phyloP scores from a whole-genome alignment of 805 yeast species.

The Kluyveromyces wickerhamii region DNA sequence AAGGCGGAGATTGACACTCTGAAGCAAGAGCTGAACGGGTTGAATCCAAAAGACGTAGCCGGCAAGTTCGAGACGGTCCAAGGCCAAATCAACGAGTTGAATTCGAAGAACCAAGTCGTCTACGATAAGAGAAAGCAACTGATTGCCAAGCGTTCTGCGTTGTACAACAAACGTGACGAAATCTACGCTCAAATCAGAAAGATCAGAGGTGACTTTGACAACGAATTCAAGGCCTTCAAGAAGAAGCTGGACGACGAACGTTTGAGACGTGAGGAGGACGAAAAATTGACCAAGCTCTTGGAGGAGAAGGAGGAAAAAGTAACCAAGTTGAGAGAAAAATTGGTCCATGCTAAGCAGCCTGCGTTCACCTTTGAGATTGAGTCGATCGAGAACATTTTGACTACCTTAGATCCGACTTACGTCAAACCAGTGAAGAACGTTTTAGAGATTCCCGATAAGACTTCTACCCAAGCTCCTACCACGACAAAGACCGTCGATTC shows the following conservation, averaged over 20 bases:
- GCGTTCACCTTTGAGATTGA: constrained; percentile 78
- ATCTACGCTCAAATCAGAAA: constrained; percentile 59
- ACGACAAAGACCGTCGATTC: constrained; percentile 56
- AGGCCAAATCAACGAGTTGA: constrained; percentile 61
- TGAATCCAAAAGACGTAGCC: constrained; percentile 56
- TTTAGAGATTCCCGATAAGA: constrained; percentile 23
- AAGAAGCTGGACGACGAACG: constrained; percentile 64
- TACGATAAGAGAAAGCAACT: constrained; percentile 60
- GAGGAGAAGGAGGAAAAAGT: constrained; percentile 45
- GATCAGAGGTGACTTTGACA: constrained; percentile 67
- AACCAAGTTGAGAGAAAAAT: constrained; percentile 58
- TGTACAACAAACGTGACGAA: constrained; percentile 61
- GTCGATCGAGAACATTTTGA: constrained; percentile 63
- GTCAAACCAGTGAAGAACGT: constrained; percentile 44
- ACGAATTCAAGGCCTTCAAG: constrained; percentile 64
- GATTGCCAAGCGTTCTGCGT: constrained; percentile 55
- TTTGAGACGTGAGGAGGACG: constrained; percentile 53
- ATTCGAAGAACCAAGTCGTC: constrained; percentile 48
- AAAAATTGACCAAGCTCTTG: constrained; percentile 37
- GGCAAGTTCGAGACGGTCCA: constrained; percentile 61
- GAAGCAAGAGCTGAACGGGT: constrained; percentile 53
- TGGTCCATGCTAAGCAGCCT: constrained; percentile 68
- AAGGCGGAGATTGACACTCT: constrained; percentile 66
- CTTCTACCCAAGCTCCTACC: constrained; percentile 31
- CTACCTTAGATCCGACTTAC: constrained; percentile 70